These are phyloP conservation scores for Stipa capillata DNA, from an alignment of 176 grass and related monocot species.

Conservation along the genomic window DNA sequence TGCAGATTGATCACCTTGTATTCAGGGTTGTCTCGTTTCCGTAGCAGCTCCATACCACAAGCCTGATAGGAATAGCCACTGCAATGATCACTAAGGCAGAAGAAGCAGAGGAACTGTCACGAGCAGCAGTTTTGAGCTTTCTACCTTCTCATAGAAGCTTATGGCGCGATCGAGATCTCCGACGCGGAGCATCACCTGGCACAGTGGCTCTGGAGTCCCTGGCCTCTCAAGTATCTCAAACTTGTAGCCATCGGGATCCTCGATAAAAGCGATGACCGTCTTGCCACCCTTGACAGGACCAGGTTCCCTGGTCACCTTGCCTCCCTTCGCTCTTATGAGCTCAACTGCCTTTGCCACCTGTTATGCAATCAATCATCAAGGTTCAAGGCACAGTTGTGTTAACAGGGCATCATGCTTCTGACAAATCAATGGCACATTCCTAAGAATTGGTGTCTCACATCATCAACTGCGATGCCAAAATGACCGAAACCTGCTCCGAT, in stretches of 20 bases:
- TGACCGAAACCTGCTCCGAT: constrained; percentile 65
- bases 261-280: constrained; percentile 59
- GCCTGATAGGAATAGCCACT: constrained; percentile 3
- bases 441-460: constrained; percentile 30
- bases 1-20: constrained; percentile 46
- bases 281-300: constrained; percentile 51
- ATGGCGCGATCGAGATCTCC: constrained; percentile 51
- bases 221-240: constrained; percentile 77
- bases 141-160: constrained; percentile 65
- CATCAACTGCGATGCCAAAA: constrained; percentile 69
- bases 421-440: not conserved
- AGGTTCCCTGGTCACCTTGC: constrained; percentile 57
- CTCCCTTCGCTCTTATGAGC: constrained; percentile 49
- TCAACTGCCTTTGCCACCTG: constrained; percentile 56
- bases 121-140: not conserved
- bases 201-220: constrained; percentile 47
- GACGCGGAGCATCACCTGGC: constrained; percentile 74
- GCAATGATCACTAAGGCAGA: not conserved
- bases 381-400: not conserved
- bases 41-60: constrained; percentile 57
- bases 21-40: constrained; percentile 48
- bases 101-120: not conserved
- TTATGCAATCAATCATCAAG: not conserved
- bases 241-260: constrained; percentile 80
- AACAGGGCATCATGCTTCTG: not conserved